Evolutionary conservation across 2,329 filamentous ascomycete genomes (phyloP), one percentile per base, ranked within the genome.

Genomic region (Camptophora hylomeconis): DNA sequence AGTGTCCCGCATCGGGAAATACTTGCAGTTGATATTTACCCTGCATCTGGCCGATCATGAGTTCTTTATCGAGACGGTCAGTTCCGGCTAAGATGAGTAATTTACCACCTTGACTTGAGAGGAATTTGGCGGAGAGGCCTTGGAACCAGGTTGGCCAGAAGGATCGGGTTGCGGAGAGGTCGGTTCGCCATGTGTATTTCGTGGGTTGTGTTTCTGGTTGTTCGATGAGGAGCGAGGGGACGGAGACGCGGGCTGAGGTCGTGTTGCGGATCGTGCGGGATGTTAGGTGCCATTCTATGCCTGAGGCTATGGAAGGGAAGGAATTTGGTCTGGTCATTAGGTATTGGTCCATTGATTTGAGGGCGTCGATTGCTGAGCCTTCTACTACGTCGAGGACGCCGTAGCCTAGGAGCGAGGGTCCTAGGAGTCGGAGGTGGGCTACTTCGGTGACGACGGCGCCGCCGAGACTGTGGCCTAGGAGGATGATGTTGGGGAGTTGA

Each of bases 1-100:
- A 98, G 53, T 98, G 89, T 1, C 89, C 89, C 2, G 89, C 84
- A 50, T 93, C 82, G 1, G 89, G 86, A 45, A 95, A 80, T 5
- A 98, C 86, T 44, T 93, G 81, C 24, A 98, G 62, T 33, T 92
- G 84, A 50, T 95, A 98, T 65, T 95, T 95, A 80, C 82, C 86
- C 63, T 94, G 86, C 86, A 94, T 94, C 57, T 94, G 86, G 10
- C 86, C 86, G 52, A 94, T 93, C 53, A 82, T 93, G 47, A 94
- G 58, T 48, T 92, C 86, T 41, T 81, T 92, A 51, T 94, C 86
- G 33, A 94, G 54, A 26, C 86, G 67, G 57, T 94, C 87, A 7
- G 86, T 93, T 11, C 86, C 86, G 3, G 86, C 87, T 17, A 94
- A 66, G 28, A 94, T 57, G 28, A 94, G 58, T 36, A 92, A 54